Evolutionary conservation across 768 basidiomycete genomes (phyloP).

Genomic region (Boletus eberwhitei): DNA sequence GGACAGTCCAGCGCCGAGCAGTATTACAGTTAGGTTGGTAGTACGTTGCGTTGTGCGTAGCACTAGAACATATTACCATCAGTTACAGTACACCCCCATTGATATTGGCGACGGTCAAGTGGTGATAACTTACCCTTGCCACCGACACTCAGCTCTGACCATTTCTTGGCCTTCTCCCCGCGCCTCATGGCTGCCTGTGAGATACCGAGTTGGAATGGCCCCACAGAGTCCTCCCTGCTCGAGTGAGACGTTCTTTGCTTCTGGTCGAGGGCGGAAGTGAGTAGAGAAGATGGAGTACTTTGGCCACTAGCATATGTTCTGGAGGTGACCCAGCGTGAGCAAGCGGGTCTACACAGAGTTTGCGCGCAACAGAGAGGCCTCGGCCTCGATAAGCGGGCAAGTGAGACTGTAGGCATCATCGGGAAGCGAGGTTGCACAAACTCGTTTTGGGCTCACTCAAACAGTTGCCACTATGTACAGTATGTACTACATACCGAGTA

Average conservation of each 20-base stretch:
- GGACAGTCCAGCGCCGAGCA: conserved; percentile 80
- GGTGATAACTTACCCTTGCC: conserved; percentile 61
- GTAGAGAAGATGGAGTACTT: conserved; percentile 45
- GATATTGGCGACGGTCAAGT: background rate
- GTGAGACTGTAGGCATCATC: conserved; percentile 13
- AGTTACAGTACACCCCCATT: background rate
- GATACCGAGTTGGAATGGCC: conserved; percentile 76
- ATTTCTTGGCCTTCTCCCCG: conserved; percentile 61
- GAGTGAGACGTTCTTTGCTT: conserved; percentile 39
- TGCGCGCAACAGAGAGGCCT: conserved; percentile 1
- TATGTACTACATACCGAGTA: background rate
- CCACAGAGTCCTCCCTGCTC: conserved; percentile 57
- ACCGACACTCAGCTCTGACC: conserved; percentile 72
- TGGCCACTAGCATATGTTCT: conserved; percentile 48
- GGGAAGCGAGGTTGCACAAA: background rate
- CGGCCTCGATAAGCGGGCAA: conserved; percentile 6
- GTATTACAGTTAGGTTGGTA: conserved; percentile 49
- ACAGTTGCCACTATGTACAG: background rate
- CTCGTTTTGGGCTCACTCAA: conserved; percentile 9
- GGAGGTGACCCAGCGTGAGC: background rate
- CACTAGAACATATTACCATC: conserved; percentile 6
- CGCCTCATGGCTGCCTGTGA: conserved; percentile 51
- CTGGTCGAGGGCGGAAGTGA: conserved; percentile 65
- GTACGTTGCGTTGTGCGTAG: conserved; percentile 45
- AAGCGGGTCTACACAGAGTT: background rate